phyloP scores from a whole-genome alignment of 2,329 filamentous ascomycete genomes.

The Neurospora crassa region DNA sequence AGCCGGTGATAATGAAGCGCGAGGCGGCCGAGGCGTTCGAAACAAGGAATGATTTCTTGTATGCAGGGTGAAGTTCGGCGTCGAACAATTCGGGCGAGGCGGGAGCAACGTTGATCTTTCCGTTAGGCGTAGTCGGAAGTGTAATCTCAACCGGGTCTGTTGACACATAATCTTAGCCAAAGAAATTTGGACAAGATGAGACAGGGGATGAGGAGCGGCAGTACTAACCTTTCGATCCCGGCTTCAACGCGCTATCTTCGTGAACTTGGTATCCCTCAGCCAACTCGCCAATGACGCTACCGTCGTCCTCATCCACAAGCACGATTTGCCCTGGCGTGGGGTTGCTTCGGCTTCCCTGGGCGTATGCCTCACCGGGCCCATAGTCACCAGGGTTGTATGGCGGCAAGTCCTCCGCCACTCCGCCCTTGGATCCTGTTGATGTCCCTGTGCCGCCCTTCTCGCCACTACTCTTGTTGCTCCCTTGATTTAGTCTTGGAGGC shows the following conservation, averaged over 20 bases:
- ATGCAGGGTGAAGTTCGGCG: conserved; percentile 79
- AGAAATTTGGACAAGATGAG: no score
- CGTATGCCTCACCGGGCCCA: conserved; percentile 70
- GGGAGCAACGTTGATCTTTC: conserved; percentile 57
- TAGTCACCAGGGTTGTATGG: conserved; percentile 77
- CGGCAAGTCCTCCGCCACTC: conserved; percentile 37
- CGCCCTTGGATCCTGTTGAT: conserved; percentile 30
- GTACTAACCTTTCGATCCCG: conserved; percentile 78
- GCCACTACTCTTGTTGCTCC: conserved; percentile 12
- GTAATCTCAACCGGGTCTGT: conserved; percentile 71
- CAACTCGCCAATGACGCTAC: conserved; percentile 87
- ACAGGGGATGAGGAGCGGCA: conserved; percentile 10
- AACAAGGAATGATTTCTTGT: conserved; percentile 77
- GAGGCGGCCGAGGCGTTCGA: conserved; percentile 82
- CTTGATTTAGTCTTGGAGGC: conserved; percentile 37
- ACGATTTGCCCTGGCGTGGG: conserved; percentile 69
- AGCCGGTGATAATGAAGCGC: conserved; percentile 82
- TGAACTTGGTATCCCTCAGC: conserved; percentile 72
- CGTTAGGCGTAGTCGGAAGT: conserved; percentile 56
- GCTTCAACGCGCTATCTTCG: conserved; percentile 64
- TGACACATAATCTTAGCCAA: conserved; percentile 4
- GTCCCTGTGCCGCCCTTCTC: conserved; percentile 2
- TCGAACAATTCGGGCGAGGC: conserved; percentile 62
- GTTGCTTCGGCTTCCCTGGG: conserved; percentile 49
- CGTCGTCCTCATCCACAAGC: conserved; percentile 89